phyloP scores from a whole-genome alignment of 768 basidiomycete genomes.

The Tricholoma sp. region DNA sequence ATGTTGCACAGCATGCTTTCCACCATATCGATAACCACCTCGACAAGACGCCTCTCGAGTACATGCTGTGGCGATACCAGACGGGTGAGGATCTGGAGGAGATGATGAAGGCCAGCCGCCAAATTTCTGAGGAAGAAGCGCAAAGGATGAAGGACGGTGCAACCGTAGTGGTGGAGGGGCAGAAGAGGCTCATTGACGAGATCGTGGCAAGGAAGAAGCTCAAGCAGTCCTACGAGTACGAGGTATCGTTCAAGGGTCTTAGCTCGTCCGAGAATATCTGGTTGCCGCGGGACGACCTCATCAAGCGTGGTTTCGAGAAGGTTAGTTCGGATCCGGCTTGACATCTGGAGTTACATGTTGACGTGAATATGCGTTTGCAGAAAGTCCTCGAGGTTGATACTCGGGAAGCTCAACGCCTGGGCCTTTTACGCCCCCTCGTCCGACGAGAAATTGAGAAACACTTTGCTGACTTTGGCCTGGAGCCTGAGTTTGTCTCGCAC shows the following conservation, averaged over 20 bases:
- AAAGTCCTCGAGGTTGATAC: constrained; percentile 98
- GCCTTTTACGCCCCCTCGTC: constrained; percentile 93
- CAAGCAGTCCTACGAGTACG: constrained; percentile 99
- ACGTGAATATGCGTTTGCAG: constrained; percentile 28
- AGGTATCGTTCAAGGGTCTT: constrained; percentile 92
- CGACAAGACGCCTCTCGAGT: constrained; percentile 98
- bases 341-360: neutral
- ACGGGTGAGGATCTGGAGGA: constrained; percentile 98
- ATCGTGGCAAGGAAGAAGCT: constrained; percentile 90
- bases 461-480: constrained; percentile 98
- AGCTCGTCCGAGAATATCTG: constrained; percentile 98
- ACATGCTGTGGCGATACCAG: constrained; percentile 99
- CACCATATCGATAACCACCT: constrained; percentile 98
- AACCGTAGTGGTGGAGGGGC: constrained; percentile 81
- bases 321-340: constrained; percentile 21
- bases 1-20: constrained; percentile 99
- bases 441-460: constrained; percentile 99
- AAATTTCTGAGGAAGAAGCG: constrained; percentile 82
- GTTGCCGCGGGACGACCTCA: constrained; percentile 92
- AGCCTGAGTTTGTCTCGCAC: constrained; percentile 98
- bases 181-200: constrained; percentile 94
- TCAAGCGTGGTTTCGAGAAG: constrained; percentile 99
- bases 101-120: constrained; percentile 85
- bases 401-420: constrained; percentile 93
- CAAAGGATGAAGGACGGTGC: constrained; percentile 98